Percentiles rank a stretch among this genome's conserved stretches.
Conservation (phyloP, 495 filamentous ascomycete genomes). For the Clohesyomyces aquaticus region DNA sequence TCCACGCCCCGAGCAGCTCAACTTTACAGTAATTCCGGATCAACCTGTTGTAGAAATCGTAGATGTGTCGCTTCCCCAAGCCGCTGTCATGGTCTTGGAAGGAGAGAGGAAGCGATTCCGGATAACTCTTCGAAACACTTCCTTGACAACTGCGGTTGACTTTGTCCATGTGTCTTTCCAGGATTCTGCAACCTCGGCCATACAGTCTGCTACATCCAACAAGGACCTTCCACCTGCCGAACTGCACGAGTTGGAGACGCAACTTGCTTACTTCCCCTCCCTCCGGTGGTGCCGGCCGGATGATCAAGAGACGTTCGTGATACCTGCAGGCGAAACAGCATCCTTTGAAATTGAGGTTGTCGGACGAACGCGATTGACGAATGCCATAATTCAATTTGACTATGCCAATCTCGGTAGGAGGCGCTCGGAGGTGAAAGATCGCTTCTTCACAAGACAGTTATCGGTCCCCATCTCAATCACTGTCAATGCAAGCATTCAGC, state of each 20-base stretch:
- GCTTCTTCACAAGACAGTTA: constrained; percentile 83
- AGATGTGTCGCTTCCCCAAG: constrained; percentile 77
- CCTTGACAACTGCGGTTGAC: constrained; percentile 71
- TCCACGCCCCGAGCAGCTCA: constrained; percentile 53
- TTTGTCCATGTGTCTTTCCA: constrained; percentile 84
- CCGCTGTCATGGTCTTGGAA: constrained; percentile 87
- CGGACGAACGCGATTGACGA: constrained; percentile 83
- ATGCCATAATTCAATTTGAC: constrained; percentile 79
- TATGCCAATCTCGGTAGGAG: constrained; percentile 72
- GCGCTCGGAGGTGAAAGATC: constrained; percentile 64
- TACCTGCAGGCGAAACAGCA: constrained; percentile 68
- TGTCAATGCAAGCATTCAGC: constrained; percentile 85
- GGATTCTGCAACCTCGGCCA: constrained; percentile 78
- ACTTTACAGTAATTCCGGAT: constrained; percentile 70
- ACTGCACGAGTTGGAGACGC: constrained; percentile 81
- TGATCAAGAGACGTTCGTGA: constrained; percentile 51
- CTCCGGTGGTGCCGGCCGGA: constrained; percentile 63
- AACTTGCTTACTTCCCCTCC: constrained; percentile 73
- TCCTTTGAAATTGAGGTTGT: constrained; percentile 82
- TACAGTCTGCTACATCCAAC: constrained; percentile 73
- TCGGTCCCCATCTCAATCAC: constrained; percentile 82
- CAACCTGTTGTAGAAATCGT: constrained; percentile 79
- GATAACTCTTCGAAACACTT: constrained; percentile 79
- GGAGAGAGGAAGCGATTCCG: constrained; percentile 78
- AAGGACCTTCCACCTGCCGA: constrained; percentile 76